Base-by-base conservation (phyloP, 768 basidiomycete genomes). In the Chalciporus chontae region DNA sequence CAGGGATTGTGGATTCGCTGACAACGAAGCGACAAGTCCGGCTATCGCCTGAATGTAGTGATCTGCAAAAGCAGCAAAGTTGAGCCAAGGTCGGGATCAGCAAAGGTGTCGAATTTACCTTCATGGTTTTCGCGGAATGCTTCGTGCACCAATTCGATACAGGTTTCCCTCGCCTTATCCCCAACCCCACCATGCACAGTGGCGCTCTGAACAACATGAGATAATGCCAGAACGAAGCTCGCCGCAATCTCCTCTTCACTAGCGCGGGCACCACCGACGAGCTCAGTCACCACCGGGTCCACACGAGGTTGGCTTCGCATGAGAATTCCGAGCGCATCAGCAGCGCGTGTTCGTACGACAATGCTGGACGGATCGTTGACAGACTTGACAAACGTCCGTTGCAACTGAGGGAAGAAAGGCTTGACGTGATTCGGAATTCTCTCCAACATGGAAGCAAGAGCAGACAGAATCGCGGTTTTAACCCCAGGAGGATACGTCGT, bases 331-430 rank as follows among this genome's bases (percentile, higher is more conserved):
- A 98, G 76, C 10, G 90, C 94, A 36, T 85, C 78, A 0, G 85
- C 92, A 0, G 93, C 94, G 46, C 83, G 83, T 51, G 76, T 84
- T 45, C 95, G 83, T 21, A 98, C 91, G 14, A 81, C 80, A 1
- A 79, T 71, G 54, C 89, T 91, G 2, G 85, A 76, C 8, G 85
- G 68, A 65, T 98, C 94, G 49, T 86, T 81, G 3, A 87, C 78
- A 39, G 92, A 89, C 72, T 98, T 98, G 65, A 96, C 88, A 61
- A 98, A 97, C 0, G 94, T 97, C 29, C 94, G 82, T 61, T 97
- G 95, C 29, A 98, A 71, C 61, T 98, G 96, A 2, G 95, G 96
- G 79, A 97, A 97, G 84, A 98, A 98, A 3, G 95, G 95, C 67
- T 90, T 91, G 58, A 98, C 92, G 57, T 95, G 90, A 4, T 77